Percentiles rank a stretch among this genome's conserved stretches.
Conservation (phyloP, 352 stramenopile genomes). For the Phytophthora europaea region DNA sequence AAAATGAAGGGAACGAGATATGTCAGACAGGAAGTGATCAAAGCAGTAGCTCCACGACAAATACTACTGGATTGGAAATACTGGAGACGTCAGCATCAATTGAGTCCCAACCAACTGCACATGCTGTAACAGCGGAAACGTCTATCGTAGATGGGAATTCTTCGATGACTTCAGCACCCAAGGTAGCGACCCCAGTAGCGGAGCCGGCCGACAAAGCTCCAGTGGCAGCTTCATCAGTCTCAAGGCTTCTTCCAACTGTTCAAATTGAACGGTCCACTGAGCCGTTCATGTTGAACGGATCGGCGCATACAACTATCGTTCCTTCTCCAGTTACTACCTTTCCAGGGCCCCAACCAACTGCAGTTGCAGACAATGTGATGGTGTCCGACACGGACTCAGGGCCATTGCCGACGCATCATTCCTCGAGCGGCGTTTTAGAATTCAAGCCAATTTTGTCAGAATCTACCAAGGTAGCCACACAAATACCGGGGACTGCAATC, state of each 20-base stretch:
- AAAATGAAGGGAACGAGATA: not conserved
- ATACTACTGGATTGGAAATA: not conserved
- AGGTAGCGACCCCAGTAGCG: not conserved
- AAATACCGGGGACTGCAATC: not conserved
- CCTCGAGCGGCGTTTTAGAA: not conserved
- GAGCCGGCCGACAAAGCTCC: not conserved
- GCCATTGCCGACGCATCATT: not conserved
- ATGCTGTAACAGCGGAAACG: not conserved
- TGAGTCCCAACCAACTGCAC: not conserved
- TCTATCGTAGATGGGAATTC: not conserved
- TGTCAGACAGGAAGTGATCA: not conserved
- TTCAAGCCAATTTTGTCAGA: not conserved
- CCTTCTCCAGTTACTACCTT: not conserved
- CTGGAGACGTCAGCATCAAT: not conserved
- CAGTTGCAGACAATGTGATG: not conserved
- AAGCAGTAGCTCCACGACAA: not conserved
- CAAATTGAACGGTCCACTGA: conserved; percentile 23
- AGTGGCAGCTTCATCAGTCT: conserved; percentile 16
- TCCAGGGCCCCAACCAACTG: not conserved
- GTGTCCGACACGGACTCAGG: not conserved
- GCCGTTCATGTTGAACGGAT: conserved; percentile 22
- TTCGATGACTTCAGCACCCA: not conserved
- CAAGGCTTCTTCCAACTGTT: conserved; percentile 31
- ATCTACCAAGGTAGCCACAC: not conserved
- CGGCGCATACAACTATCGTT: not conserved